Evolutionary conservation across 2,329 filamentous ascomycete genomes (phyloP).

Genomic region (Colletotrichum sublineola): DNA sequence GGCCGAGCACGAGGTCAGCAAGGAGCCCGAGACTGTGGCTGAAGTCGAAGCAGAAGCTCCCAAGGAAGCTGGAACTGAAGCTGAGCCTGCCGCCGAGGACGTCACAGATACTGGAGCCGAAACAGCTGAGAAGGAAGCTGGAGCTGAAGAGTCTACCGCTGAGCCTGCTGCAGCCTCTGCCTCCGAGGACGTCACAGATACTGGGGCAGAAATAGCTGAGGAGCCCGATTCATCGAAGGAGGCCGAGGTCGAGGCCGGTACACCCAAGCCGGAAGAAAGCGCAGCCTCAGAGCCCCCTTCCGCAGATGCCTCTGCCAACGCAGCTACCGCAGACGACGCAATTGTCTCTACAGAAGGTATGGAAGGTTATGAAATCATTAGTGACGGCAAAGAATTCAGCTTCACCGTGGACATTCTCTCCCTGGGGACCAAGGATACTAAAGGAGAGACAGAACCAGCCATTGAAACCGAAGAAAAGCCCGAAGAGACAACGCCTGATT

Average conservation of each 20-base stretch:
- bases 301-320: not conserved
- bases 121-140: not conserved
- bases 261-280: not conserved
- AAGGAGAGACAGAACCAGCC: slow-evolving; percentile 27
- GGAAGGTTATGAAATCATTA: slow-evolving; percentile 35
- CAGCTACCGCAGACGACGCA: slow-evolving; percentile 7
- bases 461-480: slow-evolving; percentile 16
- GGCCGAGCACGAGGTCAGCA: not conserved
- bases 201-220: not conserved
- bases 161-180: too few relatives aligned
- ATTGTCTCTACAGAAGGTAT: slow-evolving; percentile 36
- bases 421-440: slow-evolving; percentile 23
- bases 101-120: not conserved
- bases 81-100: not conserved
- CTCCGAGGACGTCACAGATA: not conserved
- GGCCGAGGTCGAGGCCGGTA: not conserved
- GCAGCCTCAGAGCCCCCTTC: not conserved
- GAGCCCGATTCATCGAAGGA: slow-evolving; percentile 6
- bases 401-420: slow-evolving; percentile 18
- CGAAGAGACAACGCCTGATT: not conserved
- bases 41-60: not conserved
- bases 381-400: slow-evolving; percentile 38
- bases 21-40: not conserved
- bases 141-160: not conserved
- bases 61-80: slow-evolving; percentile 1